Evolutionary conservation across 345 rosid species (phyloP).

Genomic region (Eucalyptus urophylla): DNA sequence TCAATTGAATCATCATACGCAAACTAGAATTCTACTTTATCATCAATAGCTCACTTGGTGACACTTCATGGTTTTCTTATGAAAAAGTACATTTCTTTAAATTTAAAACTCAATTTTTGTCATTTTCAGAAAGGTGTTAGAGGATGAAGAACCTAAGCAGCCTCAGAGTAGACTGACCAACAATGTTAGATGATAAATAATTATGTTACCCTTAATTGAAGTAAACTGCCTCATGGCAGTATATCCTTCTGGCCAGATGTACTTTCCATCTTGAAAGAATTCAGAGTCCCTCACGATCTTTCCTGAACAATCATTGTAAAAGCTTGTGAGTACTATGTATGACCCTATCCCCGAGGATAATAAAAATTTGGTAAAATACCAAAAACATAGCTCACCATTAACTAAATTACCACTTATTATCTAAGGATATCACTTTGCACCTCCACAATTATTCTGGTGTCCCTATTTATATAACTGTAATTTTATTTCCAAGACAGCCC

Average conservation of each 20-base stretch:
- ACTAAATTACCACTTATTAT: not conserved
- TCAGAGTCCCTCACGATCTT: slow-evolving; percentile 69
- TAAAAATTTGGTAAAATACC: not conserved
- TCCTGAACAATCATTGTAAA: slow-evolving; percentile 30
- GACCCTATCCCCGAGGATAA: not conserved
- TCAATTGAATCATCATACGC: not conserved
- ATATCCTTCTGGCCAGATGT: slow-evolving; percentile 89
- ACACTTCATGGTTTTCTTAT: not conserved
- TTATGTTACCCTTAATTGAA: slow-evolving; percentile 46
- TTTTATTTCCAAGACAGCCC: not conserved
- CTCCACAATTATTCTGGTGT: not conserved
- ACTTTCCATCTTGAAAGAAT: slow-evolving; percentile 61
- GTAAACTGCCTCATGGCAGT: slow-evolving; percentile 65
- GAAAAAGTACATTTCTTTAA: not conserved
- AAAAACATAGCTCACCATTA: not conserved
- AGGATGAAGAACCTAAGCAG: not conserved
- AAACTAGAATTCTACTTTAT: not conserved
- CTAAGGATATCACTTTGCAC: not conserved
- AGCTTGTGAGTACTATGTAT: not conserved
- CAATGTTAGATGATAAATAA: not conserved
- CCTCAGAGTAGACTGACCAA: not conserved
- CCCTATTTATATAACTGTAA: not conserved
- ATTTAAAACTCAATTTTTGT: not conserved
- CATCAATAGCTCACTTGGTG: not conserved
- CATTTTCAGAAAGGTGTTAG: not conserved